Evolutionary conservation across 2,329 filamentous ascomycete species (phyloP), one percentile per base, ranked within the genome.

Genomic region (Esteya vermicola): DNA sequence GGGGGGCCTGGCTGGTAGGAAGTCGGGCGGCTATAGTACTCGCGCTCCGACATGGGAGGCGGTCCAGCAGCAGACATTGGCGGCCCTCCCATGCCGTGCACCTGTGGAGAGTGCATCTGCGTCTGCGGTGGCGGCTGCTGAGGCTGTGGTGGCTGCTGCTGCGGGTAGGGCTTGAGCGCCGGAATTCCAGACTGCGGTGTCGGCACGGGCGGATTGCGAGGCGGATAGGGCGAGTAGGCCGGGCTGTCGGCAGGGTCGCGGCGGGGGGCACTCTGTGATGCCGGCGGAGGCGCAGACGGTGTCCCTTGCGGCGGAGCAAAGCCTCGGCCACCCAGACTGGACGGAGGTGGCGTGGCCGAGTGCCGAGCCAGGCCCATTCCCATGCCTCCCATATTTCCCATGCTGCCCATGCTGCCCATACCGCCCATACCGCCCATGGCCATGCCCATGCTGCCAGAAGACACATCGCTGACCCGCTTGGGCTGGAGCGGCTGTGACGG

Each of bases 391-490:
- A n/a, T n/a, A n/a, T n/a, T n/a, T n/a, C n/a, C n/a, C n/a, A 21
- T 21, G 13, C 13, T 27, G n/a, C 25, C 25, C 25, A 27, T 13
- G 13, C 25, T 13, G 33, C 19, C 19, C 30, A 32, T n/a, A 18
- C 30, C 16, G 30, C 12, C 30, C 30, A 32, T n/a, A 18, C 18
- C 9, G 14, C n/a, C 32, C 34, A 43, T 27, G 18, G 16, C 16
- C 21, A 38, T 27, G 22, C 41, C 38, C 14, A 19, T 33, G 14
- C 32, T 26, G n/a, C n/a, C n/a, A n/a, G n/a, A n/a, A 10, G 62
- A 58, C 9, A 74, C 60, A 40, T 74, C 70, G 31, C 45, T 57
- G 23, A 73, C 57, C 25, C 70, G 62, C 54, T 74, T 73, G 1
- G n/a, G n/a, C n/a, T n/a, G n/a, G n/a, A n/a, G n/a, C n/a, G 60